These are phyloP conservation scores for Posidonia australis DNA, from an alignment of 106 monocot genomes.

Conservation along the genomic window DNA sequence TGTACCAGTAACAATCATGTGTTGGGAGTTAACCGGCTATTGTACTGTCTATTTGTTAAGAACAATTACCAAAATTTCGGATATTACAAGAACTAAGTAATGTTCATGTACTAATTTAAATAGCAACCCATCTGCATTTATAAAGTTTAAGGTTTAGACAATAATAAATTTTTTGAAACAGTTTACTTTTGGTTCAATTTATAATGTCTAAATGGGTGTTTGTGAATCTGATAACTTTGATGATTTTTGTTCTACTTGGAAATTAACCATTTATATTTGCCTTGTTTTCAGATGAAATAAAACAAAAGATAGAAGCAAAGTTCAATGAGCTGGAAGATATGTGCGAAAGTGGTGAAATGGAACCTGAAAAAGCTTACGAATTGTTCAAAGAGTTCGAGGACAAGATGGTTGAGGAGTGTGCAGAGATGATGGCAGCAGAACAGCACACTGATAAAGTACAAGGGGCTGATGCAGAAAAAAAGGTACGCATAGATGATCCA, in stretches of 20 bases:
- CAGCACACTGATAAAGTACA: conserved; percentile 30
- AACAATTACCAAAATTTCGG: too few species aligned
- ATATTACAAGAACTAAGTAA: too few species aligned
- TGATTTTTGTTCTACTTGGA: neutral
- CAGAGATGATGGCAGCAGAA: conserved; percentile 46
- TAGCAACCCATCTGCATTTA: too few species aligned
- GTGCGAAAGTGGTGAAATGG: conserved; percentile 70
- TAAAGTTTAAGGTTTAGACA: too few species aligned
- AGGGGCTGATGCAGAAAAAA: conserved; percentile 23
- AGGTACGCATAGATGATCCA: conserved; percentile 52
- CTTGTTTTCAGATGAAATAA: conserved; percentile 57
- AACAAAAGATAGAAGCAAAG: conserved; percentile 76
- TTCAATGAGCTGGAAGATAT: conserved; percentile 76
- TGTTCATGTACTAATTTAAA: too few species aligned
- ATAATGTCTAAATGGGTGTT: neutral
- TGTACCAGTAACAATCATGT: too few species aligned
- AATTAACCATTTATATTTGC: too few species aligned
- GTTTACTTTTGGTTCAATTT: too few species aligned
- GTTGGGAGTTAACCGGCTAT: too few species aligned
- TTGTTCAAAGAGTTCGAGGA: conserved; percentile 83
- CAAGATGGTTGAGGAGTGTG: conserved; percentile 62
- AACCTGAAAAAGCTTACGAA: conserved; percentile 76
- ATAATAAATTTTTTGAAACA: too few species aligned
- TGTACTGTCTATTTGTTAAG: too few species aligned
- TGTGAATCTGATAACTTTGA: neutral